A percentile compares a stretch with the other conserved stretches of the same genome.
Evolutionary conservation across 345 rosid species (phyloP).

Genomic region (Arabidopsis suecica): DNA sequence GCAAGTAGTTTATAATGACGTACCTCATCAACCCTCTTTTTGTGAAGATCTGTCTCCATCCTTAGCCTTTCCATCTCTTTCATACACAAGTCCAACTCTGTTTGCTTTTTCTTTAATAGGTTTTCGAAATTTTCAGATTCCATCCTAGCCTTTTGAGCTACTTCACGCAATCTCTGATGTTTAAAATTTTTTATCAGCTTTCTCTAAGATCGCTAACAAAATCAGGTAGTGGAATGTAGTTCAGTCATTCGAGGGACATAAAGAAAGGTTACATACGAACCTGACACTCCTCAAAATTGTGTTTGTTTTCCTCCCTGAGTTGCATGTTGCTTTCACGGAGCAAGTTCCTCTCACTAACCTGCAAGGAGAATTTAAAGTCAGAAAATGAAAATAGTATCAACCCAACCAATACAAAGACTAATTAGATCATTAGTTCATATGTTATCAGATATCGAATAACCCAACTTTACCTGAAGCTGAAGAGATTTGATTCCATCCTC

Average conservation of each 20-base stretch:
- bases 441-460: conserved; percentile 28
- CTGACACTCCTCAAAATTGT: conserved; percentile 97
- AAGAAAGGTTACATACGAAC: conserved; percentile 47
- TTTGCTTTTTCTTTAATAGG: conserved; percentile 62
- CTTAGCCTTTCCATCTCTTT: conserved; percentile 72
- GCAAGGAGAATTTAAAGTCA: conserved; percentile 37
- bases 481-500: conserved; percentile 90
- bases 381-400: conserved; percentile 16
- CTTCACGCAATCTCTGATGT: conserved; percentile 78
- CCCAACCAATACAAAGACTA: conserved; percentile 8
- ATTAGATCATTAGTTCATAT: neutral
- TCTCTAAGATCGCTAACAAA: conserved; percentile 24
- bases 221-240: conserved; percentile 12
- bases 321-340: conserved; percentile 97
- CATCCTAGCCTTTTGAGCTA: conserved; percentile 62
- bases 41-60: conserved; percentile 64
- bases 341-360: conserved; percentile 89
- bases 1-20: conserved; percentile 29
- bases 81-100: conserved; percentile 69
- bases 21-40: conserved; percentile 82
- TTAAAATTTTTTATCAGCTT: conserved; percentile 22
- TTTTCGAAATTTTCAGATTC: conserved; percentile 59
- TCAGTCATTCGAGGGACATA: conserved; percentile 8
- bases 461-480: conserved; percentile 74
- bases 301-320: conserved; percentile 95